These are phyloP conservation scores for Daldinia vernicosa DNA, from an alignment of 495 filamentous ascomycete genomes.

Conservation along the genomic window DNA sequence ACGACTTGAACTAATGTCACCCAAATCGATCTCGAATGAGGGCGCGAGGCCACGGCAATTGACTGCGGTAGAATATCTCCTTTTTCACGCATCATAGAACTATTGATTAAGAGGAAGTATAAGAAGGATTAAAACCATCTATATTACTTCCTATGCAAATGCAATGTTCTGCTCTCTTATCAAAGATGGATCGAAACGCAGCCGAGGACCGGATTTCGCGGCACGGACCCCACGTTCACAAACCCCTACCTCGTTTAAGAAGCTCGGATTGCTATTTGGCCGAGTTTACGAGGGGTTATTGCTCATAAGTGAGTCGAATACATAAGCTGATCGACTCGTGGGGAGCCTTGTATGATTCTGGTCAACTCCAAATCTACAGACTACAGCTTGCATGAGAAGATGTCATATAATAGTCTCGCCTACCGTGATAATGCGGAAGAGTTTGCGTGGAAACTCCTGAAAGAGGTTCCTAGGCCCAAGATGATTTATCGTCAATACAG, in stretches of 20 bases:
- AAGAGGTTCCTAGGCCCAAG: no score
- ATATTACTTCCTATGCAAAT: neutral
- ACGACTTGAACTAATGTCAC: neutral
- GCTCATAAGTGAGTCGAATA: no score
- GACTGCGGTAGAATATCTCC: constrained; percentile 23
- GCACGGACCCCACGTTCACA: neutral
- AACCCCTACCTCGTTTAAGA: neutral
- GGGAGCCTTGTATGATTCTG: no score
- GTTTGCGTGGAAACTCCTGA: no score
- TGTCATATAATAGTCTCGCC: no score
- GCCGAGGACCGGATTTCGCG: neutral
- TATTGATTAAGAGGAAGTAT: neutral
- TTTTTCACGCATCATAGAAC: constrained; percentile 20
- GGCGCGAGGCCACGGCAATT: neutral
- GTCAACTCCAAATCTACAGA: no score
- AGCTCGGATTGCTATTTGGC: neutral
- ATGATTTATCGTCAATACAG: no score
- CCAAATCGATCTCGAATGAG: constrained; percentile 17
- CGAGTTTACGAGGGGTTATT: no score
- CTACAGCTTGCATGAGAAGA: no score
- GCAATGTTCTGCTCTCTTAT: neutral
- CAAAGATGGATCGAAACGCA: neutral
- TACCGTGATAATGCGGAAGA: no score
- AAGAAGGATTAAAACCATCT: neutral
- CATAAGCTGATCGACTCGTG: no score